Conservation (phyloP, 352 stramenopile genomes). For the Detonula confervacea region DNA sequence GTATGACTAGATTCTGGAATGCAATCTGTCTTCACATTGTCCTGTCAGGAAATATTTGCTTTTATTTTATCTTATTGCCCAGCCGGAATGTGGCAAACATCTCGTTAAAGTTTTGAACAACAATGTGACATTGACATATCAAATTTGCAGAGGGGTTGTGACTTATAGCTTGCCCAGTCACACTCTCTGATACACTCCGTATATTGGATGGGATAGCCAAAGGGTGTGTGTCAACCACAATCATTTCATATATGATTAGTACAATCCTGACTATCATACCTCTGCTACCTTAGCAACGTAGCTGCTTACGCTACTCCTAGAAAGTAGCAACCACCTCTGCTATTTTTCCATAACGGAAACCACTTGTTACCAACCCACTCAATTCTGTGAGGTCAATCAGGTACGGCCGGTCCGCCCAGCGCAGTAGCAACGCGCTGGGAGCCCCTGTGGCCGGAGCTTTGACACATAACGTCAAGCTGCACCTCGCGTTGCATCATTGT, state of each 20-base stretch:
- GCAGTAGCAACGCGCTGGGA: not conserved
- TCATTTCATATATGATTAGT: too few relatives aligned
- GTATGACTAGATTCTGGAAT: not conserved
- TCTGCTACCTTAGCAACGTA: constrained; percentile 5
- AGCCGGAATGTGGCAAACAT: not conserved
- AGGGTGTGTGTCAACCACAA: too few relatives aligned
- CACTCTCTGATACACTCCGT: too few relatives aligned
- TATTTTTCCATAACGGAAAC: not conserved
- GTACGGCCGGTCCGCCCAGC: not conserved
- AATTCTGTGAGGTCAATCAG: not conserved
- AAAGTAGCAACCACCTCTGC: not conserved
- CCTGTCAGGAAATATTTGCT: not conserved
- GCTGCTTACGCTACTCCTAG: not conserved
- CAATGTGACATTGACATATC: not conserved
- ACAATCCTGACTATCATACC: not conserved
- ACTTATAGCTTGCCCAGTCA: too few relatives aligned
- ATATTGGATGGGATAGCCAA: too few relatives aligned
- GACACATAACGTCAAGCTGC: not conserved
- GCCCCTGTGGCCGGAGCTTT: not conserved
- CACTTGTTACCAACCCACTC: not conserved
- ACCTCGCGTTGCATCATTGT: not conserved
- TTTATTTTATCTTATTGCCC: not conserved
- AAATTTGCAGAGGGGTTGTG: constrained; percentile 1
- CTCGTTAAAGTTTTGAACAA: constrained; percentile 5
- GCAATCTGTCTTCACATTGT: not conserved